phyloP scores from a whole-genome alignment of 2,329 filamentous ascomycete genomes.

The Rhynchosporium graminicola region DNA sequence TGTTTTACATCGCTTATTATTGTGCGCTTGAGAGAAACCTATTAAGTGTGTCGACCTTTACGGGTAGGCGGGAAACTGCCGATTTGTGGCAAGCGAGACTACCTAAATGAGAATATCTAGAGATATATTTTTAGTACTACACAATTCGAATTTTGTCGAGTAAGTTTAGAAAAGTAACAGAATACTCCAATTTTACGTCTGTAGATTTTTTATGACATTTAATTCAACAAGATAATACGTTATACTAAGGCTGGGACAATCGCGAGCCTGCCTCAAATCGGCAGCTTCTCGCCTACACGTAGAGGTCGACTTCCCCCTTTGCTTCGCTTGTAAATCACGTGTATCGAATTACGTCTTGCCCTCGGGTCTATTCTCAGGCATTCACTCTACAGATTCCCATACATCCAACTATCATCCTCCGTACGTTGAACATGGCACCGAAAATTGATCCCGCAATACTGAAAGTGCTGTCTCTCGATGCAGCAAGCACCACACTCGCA shows the following conservation, averaged over 20 bases:
- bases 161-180: not conserved
- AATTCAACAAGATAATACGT: too few species aligned
- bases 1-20: not conserved
- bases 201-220: too few species aligned
- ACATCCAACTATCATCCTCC: not conserved
- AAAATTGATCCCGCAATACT: slow-evolving; percentile 64
- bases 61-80: too few species aligned
- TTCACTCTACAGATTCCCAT: not conserved
- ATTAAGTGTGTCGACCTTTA: too few species aligned
- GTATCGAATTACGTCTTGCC: not conserved
- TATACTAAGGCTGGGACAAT: too few species aligned
- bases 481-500: slow-evolving; percentile 54
- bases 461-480: slow-evolving; percentile 60
- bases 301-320: not conserved
- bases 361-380: not conserved
- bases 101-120: too few species aligned
- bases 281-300: too few species aligned
- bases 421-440: slow-evolving; percentile 42
- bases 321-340: not conserved
- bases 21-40: not conserved
- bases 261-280: too few species aligned
- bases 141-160: too few species aligned
- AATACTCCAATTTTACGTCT: too few species aligned
- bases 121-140: too few species aligned
- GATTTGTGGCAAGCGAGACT: too few species aligned